phyloP scores from a whole-genome alignment of 1,139 yeast species.

The Meyerozyma athensensis region DNA sequence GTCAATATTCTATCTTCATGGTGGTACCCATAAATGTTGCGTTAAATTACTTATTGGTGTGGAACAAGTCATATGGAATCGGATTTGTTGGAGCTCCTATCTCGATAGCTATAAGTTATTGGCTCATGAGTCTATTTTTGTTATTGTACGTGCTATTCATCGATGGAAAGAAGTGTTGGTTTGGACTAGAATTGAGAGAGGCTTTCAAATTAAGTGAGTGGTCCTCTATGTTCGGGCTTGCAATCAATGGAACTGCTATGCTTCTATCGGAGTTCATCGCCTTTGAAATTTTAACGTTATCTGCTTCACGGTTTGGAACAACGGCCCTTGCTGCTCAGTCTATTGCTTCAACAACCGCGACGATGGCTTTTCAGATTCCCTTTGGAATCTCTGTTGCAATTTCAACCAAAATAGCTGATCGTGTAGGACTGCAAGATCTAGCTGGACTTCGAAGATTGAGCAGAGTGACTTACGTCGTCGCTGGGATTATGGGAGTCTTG shows the following conservation, averaged over 20 bases:
- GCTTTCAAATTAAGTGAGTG: slow-evolving; percentile 7
- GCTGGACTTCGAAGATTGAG: background rate
- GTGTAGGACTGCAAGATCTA: slow-evolving; percentile 3
- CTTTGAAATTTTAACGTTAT: slow-evolving; percentile 7
- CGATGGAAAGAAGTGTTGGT: slow-evolving; percentile 7
- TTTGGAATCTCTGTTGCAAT: slow-evolving; percentile 6
- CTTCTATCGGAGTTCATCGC: slow-evolving; percentile 6
- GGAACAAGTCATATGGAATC: slow-evolving; percentile 4
- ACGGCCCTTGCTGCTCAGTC: slow-evolving; percentile 6
- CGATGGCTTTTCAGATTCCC: slow-evolving; percentile 7
- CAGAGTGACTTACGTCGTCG: background rate
- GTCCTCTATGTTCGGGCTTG: slow-evolving; percentile 4
- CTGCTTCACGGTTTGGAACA: slow-evolving; percentile 7
- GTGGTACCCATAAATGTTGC: slow-evolving; percentile 4
- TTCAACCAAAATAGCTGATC: slow-evolving; percentile 6
- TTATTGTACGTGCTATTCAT: slow-evolving; percentile 2
- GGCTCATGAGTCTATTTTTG: slow-evolving; percentile 4
- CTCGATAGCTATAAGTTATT: slow-evolving; percentile 5
- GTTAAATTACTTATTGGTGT: slow-evolving; percentile 5
- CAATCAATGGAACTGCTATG: slow-evolving; percentile 5
- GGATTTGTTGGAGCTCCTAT: slow-evolving; percentile 8
- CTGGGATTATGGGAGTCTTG: slow-evolving; percentile 1
- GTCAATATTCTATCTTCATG: slow-evolving; percentile 9
- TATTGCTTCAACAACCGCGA: slow-evolving; percentile 5
- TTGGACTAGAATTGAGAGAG: slow-evolving; percentile 1